Evolutionary conservation across 805 yeast species (phyloP).

Genomic region (Myxozyma kluyveri): DNA sequence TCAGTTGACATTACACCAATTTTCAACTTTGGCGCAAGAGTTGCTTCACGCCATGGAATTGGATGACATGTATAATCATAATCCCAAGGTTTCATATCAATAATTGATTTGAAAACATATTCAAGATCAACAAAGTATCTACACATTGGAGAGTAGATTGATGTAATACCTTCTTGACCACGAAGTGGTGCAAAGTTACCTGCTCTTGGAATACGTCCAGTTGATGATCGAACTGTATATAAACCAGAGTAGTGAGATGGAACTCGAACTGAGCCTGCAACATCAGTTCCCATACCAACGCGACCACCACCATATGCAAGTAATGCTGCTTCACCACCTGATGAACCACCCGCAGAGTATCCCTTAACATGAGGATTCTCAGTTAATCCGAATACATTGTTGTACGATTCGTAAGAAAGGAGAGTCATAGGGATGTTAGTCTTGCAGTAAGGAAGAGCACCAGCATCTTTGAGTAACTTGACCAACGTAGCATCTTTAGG

Average conservation of each 20-base stretch:
- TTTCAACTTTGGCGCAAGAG: constrained; percentile 43
- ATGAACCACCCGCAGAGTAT: constrained; percentile 52
- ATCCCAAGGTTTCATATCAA: constrained; percentile 56
- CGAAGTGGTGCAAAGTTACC: constrained; percentile 44
- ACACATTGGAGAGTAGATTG: constrained; percentile 50
- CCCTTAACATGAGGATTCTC: constrained; percentile 46
- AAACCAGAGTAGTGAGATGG: constrained; percentile 56
- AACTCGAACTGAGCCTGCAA: constrained; percentile 55
- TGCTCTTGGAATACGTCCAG: constrained; percentile 48
- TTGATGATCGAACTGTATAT: constrained; percentile 51
- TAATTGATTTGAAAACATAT: constrained; percentile 47
- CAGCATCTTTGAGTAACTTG: constrained; percentile 45
- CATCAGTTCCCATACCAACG: constrained; percentile 56
- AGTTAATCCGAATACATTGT: constrained; percentile 48
- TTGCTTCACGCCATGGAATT: constrained; percentile 49
- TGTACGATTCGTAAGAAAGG: constrained; percentile 43
- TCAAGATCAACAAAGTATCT: constrained; percentile 50
- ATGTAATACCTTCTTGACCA: constrained; percentile 48
- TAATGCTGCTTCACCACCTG: constrained; percentile 57
- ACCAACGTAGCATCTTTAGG: constrained; percentile 44
- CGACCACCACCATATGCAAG: constrained; percentile 46
- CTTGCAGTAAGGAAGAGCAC: constrained; percentile 53
- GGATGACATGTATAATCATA: constrained; percentile 50
- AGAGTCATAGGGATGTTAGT: constrained; percentile 56
- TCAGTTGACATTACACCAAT: constrained; percentile 51